These are phyloP conservation scores for Boletellus dicymbophilus DNA, from an alignment of 1,284 basidiomycete genomes.

Conservation along the genomic window DNA sequence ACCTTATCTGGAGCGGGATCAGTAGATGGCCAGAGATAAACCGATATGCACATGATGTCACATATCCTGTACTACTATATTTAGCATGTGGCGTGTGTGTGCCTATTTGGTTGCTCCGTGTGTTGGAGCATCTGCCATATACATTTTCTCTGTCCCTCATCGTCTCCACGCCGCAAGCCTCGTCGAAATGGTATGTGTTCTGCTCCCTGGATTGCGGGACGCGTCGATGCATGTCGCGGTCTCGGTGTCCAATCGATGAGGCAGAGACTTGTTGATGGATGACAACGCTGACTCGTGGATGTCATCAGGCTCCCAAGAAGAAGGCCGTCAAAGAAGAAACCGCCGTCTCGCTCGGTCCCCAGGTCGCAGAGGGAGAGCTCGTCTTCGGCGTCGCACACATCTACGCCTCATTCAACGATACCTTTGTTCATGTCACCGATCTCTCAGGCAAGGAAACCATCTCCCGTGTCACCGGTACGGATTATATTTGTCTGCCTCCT, in stretches of 20 bases:
- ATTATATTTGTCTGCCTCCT: not conserved
- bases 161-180: conserved; percentile 20
- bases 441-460: conserved; percentile 99
- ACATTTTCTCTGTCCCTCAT: conserved; percentile 5
- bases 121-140: no score
- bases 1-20: not conserved
- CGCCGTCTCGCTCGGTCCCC: conserved; percentile 88
- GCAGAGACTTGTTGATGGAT: conserved; percentile 37
- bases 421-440: conserved; percentile 99
- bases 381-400: conserved; percentile 98
- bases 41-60: conserved; percentile 15
- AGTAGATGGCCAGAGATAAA: conserved; percentile 16
- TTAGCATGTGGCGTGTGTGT: no score
- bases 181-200: conserved; percentile 29
- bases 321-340: conserved; percentile 79
- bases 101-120: conserved; percentile 19
- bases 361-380: conserved; percentile 93
- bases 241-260: conserved; percentile 2
- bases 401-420: conserved; percentile 99
- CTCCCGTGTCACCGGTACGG: conserved; percentile 90
- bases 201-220: not conserved
- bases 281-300: conserved; percentile 42
- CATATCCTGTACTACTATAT: no score
- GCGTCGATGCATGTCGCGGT: not conserved
- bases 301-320: conserved; percentile 74